These are phyloP conservation scores for Camellia granthamiana DNA, from an alignment of 148 eudicot genomes.

Conservation along the genomic window DNA sequence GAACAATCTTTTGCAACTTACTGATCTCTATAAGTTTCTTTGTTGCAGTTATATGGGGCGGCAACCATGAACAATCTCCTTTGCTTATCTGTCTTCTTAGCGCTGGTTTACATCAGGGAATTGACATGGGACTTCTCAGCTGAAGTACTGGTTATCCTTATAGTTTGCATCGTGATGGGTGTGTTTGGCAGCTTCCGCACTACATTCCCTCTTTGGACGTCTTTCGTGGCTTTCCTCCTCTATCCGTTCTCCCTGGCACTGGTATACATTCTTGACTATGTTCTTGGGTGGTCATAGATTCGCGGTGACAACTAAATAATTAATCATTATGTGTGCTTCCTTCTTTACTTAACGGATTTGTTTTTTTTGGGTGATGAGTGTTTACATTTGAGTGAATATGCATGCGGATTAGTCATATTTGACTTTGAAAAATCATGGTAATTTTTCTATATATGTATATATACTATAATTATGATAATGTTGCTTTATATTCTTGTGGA, in stretches of 20 bases:
- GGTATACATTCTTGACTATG: slow-evolving; percentile 80
- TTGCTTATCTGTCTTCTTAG: slow-evolving; percentile 88
- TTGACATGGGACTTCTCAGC: slow-evolving; percentile 90
- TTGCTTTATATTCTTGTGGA: not conserved
- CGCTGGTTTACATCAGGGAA: slow-evolving; percentile 74
- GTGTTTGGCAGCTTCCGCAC: slow-evolving; percentile 71
- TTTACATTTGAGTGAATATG: not conserved
- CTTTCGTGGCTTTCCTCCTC: slow-evolving; percentile 63
- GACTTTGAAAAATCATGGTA: not conserved
- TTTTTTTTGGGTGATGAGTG: not conserved
- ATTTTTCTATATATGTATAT: not conserved
- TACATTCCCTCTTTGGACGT: slow-evolving; percentile 80
- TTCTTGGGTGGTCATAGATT: slow-evolving; percentile 79
- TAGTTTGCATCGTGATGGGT: slow-evolving; percentile 80
- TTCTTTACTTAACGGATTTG: not conserved
- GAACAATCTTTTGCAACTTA: not conserved
- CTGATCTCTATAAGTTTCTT: not conserved
- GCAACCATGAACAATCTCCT: slow-evolving; percentile 82
- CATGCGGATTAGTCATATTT: not conserved
- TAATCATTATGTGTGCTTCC: too few relatives aligned
- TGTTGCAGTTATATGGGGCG: slow-evolving; percentile 73
- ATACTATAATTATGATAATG: not conserved
- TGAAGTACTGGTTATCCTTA: slow-evolving; percentile 77
- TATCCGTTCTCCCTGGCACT: slow-evolving; percentile 72
- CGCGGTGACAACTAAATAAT: not conserved